Percentiles rank a stretch among this genome's conserved stretches.
Conservation (phyloP, 1,284 basidiomycete genomes). For the Moniliophthora roreri region DNA sequence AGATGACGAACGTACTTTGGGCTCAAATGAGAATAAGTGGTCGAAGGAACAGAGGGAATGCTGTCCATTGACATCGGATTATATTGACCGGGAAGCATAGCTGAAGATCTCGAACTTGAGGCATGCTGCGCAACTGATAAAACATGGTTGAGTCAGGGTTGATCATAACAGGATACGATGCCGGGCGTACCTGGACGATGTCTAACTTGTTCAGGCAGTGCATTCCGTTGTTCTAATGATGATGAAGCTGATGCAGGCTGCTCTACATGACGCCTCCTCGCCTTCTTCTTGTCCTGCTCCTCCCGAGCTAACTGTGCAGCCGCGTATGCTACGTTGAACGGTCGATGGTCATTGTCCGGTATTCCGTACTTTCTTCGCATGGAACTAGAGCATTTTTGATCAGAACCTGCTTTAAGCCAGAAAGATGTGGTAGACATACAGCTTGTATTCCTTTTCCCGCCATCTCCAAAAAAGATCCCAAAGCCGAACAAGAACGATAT, state of each 20-base stretch:
- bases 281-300: constrained; percentile 40
- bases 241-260: constrained; percentile 22
- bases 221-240: constrained; percentile 28
- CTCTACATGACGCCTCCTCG: constrained; percentile 30
- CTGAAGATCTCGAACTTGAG: constrained; percentile 7
- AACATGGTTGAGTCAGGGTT: neutral
- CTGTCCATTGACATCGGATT: constrained; percentile 4
- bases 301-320: constrained; percentile 56
- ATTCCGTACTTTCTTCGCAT: constrained; percentile 76
- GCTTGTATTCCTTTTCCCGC: constrained; percentile 57
- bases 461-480: constrained; percentile 46
- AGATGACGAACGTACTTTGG: constrained; percentile 1
- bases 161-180: constrained; percentile 11
- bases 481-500: constrained; percentile 36
- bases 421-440: constrained; percentile 41
- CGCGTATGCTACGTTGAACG: constrained; percentile 82
- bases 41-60: constrained; percentile 6
- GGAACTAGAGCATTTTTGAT: constrained; percentile 28
- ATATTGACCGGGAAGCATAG: constrained; percentile 5
- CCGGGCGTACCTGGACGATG: constrained; percentile 34
- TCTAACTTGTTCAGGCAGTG: constrained; percentile 32
- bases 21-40: too few relatives aligned
- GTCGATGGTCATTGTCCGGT: constrained; percentile 74
- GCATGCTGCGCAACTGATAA: constrained; percentile 6
- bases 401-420: neutral